Percentiles rank a stretch among this genome's conserved stretches.
Conservation (phyloP, 768 basidiomycete species). For the Mycena crocata region DNA sequence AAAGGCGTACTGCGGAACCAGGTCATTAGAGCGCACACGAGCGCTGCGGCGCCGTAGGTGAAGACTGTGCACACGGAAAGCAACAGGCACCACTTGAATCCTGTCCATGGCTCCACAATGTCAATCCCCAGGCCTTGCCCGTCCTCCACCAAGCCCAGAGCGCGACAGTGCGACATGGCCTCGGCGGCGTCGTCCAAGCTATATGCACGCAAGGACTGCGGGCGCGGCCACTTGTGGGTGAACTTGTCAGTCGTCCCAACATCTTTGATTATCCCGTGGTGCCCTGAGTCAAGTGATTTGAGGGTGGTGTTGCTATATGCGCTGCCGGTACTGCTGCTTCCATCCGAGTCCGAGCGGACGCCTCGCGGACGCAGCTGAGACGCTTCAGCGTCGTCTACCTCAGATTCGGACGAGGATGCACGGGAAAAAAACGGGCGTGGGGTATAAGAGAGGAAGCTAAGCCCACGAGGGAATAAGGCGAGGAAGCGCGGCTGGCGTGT, state of each 20-base stretch:
- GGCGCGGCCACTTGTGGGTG: conserved; percentile 64
- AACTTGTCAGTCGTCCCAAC: conserved; percentile 55
- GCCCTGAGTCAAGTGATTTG: conserved; percentile 42
- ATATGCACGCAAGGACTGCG: conserved; percentile 41
- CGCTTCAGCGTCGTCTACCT: not conserved
- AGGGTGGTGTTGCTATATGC: conserved; percentile 14
- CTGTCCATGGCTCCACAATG: conserved; percentile 63
- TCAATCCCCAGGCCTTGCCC: conserved; percentile 53
- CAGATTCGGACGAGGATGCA: conserved; percentile 1
- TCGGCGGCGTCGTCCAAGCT: conserved; percentile 1
- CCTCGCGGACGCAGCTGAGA: conserved; percentile 27
- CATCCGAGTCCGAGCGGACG: conserved; percentile 30
- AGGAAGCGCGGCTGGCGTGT: conserved; percentile 22
- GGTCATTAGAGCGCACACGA: conserved; percentile 65
- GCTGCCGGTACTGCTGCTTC: conserved; percentile 27
- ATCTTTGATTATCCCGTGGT: conserved; percentile 42
- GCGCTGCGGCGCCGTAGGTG: conserved; percentile 61
- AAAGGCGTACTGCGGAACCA: conserved; percentile 65
- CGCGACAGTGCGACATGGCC: conserved; percentile 2
- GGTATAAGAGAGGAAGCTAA: conserved; percentile 32
- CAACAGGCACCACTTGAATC: conserved; percentile 71
- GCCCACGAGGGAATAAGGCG: conserved; percentile 30
- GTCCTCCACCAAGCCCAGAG: conserved; percentile 43
- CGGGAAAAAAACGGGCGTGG: conserved; percentile 22
- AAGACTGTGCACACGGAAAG: conserved; percentile 67